Percentiles rank a stretch among this genome's conserved stretches.
Conservation (phyloP, 208 protist species). For the Crithidia expoeki region DNA sequence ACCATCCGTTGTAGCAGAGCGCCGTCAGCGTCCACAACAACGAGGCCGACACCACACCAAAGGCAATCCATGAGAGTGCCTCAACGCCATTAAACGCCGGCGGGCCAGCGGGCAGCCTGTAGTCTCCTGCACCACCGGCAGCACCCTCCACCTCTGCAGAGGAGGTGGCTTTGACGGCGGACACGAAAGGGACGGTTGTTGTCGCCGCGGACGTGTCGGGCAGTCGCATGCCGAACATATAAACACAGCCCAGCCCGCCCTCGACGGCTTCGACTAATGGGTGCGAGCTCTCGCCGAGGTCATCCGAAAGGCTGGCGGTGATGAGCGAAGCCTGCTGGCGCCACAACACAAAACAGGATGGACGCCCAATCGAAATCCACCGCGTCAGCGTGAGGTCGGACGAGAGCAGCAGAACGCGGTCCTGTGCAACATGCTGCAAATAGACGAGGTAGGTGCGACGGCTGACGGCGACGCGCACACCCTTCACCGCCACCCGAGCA, state of each 20-base stretch:
- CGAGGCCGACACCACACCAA: constrained; percentile 60
- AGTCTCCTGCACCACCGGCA: background rate
- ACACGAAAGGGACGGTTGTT: constrained; percentile 19
- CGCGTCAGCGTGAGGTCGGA: constrained; percentile 51
- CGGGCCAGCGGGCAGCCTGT: constrained; percentile 9
- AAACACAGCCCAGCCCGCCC: constrained; percentile 59
- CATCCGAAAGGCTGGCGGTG: constrained; percentile 35
- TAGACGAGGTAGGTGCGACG: constrained; percentile 42
- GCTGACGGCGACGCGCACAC: constrained; percentile 36
- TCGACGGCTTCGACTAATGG: constrained; percentile 65
- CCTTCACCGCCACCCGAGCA: constrained; percentile 27
- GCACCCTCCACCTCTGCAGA: constrained; percentile 8
- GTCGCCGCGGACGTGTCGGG: constrained; percentile 14
- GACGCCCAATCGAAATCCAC: constrained; percentile 52
- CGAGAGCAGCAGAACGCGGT: constrained; percentile 60
- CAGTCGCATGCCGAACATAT: constrained; percentile 37
- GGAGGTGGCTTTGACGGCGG: constrained; percentile 24
- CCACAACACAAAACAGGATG: constrained; percentile 44
- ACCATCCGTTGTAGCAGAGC: constrained; percentile 74
- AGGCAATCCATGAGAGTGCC: constrained; percentile 60
- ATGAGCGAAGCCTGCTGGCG: constrained; percentile 45
- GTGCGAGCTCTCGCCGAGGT: constrained; percentile 28
- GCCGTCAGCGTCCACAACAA: constrained; percentile 70
- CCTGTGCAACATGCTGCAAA: constrained; percentile 44
- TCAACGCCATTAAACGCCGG: constrained; percentile 53